Percentiles rank a stretch among this genome's conserved stretches.
Evolutionary conservation across 768 basidiomycete species (phyloP).

Genomic region (Amanita subjunquillea): DNA sequence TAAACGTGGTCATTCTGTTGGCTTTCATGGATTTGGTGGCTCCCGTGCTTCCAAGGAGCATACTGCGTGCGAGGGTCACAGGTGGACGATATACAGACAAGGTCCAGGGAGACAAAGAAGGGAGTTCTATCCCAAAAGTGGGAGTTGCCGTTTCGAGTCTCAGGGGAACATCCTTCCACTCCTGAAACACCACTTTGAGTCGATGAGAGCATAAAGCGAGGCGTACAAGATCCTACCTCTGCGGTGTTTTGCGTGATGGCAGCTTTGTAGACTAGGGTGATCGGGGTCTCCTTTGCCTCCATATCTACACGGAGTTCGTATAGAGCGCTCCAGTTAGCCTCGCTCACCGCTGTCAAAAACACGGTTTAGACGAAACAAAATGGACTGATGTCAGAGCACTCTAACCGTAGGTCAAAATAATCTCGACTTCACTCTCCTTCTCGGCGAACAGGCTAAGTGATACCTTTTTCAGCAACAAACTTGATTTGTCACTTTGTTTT

Average conservation of each 20-base stretch:
- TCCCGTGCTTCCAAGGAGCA: too few species aligned
- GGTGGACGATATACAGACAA: slow-evolving; percentile 7
- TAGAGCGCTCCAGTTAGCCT: slow-evolving; percentile 20
- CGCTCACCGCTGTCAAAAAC: slow-evolving; percentile 13
- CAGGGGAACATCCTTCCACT: slow-evolving; percentile 28
- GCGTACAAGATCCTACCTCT: slow-evolving; percentile 17
- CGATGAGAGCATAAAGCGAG: not conserved
- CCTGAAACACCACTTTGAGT: slow-evolving; percentile 10
- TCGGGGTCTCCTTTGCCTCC: slow-evolving; percentile 19
- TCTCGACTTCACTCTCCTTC: slow-evolving; percentile 24
- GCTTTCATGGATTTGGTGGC: not conserved
- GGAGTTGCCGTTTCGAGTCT: slow-evolving; percentile 29
- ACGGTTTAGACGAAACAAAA: slow-evolving; percentile 7
- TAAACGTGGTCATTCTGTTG: too few species aligned
- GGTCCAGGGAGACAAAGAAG: slow-evolving; percentile 22
- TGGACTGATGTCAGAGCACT: not conserved
- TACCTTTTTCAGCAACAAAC: slow-evolving; percentile 18
- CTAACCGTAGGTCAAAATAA: slow-evolving; percentile 29
- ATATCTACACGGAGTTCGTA: slow-evolving; percentile 32
- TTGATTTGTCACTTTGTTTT: slow-evolving; percentile 11
- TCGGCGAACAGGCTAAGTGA: slow-evolving; percentile 27
- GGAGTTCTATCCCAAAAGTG: slow-evolving; percentile 23
- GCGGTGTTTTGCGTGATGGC: slow-evolving; percentile 27
- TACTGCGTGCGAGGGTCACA: too few species aligned
- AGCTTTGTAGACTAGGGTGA: slow-evolving; percentile 29